phyloP scores from a whole-genome alignment of 331 rosid genomes.

The Cydonia oblonga region DNA sequence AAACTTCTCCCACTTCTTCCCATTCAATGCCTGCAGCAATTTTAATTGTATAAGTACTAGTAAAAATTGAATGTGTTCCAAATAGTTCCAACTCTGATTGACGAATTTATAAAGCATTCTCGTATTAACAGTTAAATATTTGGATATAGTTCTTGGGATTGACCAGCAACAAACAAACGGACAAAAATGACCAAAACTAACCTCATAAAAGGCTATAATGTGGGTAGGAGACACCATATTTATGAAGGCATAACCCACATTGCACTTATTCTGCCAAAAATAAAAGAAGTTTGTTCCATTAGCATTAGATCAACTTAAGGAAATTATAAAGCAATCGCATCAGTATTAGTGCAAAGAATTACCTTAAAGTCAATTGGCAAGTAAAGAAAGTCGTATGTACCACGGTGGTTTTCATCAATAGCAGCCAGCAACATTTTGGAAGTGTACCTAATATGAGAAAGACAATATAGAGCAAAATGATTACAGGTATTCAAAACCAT shows the following conservation, averaged over 20 bases:
- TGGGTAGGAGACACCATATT: slow-evolving; percentile 91
- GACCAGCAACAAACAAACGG: neutral
- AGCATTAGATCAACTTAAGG: slow-evolving; percentile 1
- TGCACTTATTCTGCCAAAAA: slow-evolving; percentile 75
- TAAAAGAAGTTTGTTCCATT: slow-evolving; percentile 3
- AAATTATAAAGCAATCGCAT: neutral
- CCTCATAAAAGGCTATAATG: slow-evolving; percentile 74
- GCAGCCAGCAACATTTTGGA: slow-evolving; percentile 90
- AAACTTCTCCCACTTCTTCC: slow-evolving; percentile 94
- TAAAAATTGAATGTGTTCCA: neutral
- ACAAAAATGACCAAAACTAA: slow-evolving; percentile 11
- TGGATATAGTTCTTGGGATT: neutral
- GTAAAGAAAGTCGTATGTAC: slow-evolving; percentile 82
- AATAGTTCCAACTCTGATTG: neutral
- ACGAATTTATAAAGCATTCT: neutral
- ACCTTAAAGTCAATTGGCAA: slow-evolving; percentile 90
- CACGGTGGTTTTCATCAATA: slow-evolving; percentile 75
- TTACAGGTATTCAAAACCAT: neutral
- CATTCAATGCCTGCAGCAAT: slow-evolving; percentile 67
- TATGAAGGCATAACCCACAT: slow-evolving; percentile 96
- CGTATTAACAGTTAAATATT: neutral
- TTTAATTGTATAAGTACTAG: slow-evolving; percentile 3
- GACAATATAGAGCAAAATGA: slow-evolving; percentile 11
- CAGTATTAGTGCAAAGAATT: slow-evolving; percentile 6
- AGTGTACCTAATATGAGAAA: slow-evolving; percentile 52